Conservation (phyloP, 352 stramenopile genomes). For the Phytophthora foliorum region DNA sequence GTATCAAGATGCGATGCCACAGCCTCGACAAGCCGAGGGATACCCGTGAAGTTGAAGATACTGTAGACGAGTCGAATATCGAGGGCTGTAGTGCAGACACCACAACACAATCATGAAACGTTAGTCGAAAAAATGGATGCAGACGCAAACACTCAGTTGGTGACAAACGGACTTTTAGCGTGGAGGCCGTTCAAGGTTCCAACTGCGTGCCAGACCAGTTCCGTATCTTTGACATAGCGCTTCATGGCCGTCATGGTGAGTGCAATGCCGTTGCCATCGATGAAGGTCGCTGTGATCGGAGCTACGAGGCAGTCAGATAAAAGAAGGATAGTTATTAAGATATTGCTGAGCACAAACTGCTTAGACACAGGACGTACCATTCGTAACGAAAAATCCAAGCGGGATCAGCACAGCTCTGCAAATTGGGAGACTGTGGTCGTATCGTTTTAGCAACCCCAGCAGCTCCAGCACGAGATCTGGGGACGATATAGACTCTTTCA, state of each 20-base stretch:
- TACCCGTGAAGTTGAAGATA: slow-evolving; percentile 63
- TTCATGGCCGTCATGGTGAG: slow-evolving; percentile 63
- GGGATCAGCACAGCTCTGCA: slow-evolving; percentile 61
- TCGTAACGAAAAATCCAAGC: slow-evolving; percentile 75
- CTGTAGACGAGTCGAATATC: slow-evolving; percentile 59
- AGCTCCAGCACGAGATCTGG: slow-evolving; percentile 64
- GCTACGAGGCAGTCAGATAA: slow-evolving; percentile 34
- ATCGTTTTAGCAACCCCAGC: slow-evolving; percentile 65
- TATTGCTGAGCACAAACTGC: not conserved
- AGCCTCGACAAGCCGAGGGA: slow-evolving; percentile 68
- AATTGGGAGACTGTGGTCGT: slow-evolving; percentile 57
- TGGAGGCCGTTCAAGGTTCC: slow-evolving; percentile 77
- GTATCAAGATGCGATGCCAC: slow-evolving; percentile 77
- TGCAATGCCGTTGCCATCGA: slow-evolving; percentile 71
- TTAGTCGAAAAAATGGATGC: not conserved
- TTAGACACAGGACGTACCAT: slow-evolving; percentile 41
- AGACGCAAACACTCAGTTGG: not conserved
- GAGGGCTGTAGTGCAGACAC: slow-evolving; percentile 35
- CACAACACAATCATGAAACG: not conserved
- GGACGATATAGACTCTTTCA: slow-evolving; percentile 74
- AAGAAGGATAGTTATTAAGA: not conserved
- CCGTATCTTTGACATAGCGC: slow-evolving; percentile 61
- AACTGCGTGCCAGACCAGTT: slow-evolving; percentile 80
- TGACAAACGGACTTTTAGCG: slow-evolving; percentile 50
- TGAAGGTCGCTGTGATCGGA: slow-evolving; percentile 62